phyloP scores from a whole-genome alignment of 805 yeast species.

The Phaffomyces antillensis region DNA sequence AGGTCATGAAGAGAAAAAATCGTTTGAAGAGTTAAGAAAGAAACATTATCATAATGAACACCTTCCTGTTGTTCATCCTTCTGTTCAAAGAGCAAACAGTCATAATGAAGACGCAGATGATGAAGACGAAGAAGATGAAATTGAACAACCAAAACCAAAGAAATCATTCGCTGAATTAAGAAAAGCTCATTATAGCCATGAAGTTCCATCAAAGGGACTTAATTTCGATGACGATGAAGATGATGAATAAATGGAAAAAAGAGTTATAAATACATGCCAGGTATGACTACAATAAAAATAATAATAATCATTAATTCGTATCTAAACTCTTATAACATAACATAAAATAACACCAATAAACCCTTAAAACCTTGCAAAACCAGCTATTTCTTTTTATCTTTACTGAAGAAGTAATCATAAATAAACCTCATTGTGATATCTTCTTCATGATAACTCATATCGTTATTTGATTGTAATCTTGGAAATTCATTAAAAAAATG shows the following conservation, averaged over 20 bases:
- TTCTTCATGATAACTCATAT: slow-evolving; percentile 22
- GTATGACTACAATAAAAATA: too few species aligned
- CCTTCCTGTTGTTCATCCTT: slow-evolving; percentile 22
- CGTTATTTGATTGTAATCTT: slow-evolving; percentile 21
- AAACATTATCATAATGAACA: slow-evolving; percentile 63
- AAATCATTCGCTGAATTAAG: slow-evolving; percentile 24
- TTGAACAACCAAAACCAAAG: slow-evolving; percentile 39
- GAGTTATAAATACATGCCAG: too few species aligned
- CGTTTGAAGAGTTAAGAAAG: slow-evolving; percentile 73
- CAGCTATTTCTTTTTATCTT: slow-evolving; percentile 6
- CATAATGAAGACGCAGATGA: slow-evolving; percentile 19
- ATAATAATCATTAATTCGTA: too few species aligned
- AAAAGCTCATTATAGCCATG: slow-evolving; percentile 18
- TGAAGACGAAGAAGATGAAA: slow-evolving; percentile 11
- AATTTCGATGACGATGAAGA: slow-evolving; percentile 4
- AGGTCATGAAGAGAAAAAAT: slow-evolving; percentile 19
- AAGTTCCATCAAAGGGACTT: slow-evolving; percentile 8
- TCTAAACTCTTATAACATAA: too few species aligned
- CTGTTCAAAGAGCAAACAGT: slow-evolving; percentile 2
- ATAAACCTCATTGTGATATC: slow-evolving; percentile 22
- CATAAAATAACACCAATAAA: too few species aligned
- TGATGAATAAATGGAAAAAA: background rate
- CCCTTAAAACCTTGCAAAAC: background rate
- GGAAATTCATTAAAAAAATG: slow-evolving; percentile 24
- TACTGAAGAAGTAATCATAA: slow-evolving; percentile 18